Base-by-base conservation (phyloP, 2,329 filamentous ascomycete species). In the Westerdykella ornata region DNA sequence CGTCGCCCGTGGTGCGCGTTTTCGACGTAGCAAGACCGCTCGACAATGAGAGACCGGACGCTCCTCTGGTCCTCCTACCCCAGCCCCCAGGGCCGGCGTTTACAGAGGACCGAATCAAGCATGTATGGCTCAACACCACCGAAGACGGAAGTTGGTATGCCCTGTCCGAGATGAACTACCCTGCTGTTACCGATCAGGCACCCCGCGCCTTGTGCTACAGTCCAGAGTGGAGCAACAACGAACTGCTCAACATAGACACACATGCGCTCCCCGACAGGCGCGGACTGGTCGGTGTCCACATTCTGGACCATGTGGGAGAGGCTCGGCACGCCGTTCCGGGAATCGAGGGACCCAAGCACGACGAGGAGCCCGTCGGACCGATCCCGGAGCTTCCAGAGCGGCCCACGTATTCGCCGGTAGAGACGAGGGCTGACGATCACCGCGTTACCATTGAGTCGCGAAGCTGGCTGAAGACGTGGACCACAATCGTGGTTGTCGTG, bases 71-170 rank as follows among this genome's bases (percentile, higher is more conserved):
- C 13, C 74, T 94, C 9, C 78, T 98, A 4, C 87, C 90, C 1
- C 92, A 97, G 59, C 92, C 92, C 0, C 72, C 80, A 16, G 80
- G 86, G 53, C 82, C 80, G 28, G 62, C 71, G 39, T 52, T 69
- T 20, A 46, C 62, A 41, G 65, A 72, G 37, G 63, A 68, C 19
- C 57, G 57, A 13, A 53, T 59, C 17, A 66, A 71, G 34, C 63
- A 66, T 43, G 65, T 96, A 1, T 94, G 92, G 58, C 75, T 97
- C 44, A 95, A 96, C 61, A 84, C 83, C 52, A 96, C 89, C 1
- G 79, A 85, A 42, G 72, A 74, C n/a, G 90, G 89, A 20, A 85
- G 85, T 46, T 97, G 90, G 88, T 98, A 90, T 64, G 92, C 89
- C 22, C 76, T 97, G 68, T 96, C 90, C 1, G 90, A 94, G 43